Conservation (phyloP, 164 flowering plant genomes). For the Magnolia changhungtana region DNA sequence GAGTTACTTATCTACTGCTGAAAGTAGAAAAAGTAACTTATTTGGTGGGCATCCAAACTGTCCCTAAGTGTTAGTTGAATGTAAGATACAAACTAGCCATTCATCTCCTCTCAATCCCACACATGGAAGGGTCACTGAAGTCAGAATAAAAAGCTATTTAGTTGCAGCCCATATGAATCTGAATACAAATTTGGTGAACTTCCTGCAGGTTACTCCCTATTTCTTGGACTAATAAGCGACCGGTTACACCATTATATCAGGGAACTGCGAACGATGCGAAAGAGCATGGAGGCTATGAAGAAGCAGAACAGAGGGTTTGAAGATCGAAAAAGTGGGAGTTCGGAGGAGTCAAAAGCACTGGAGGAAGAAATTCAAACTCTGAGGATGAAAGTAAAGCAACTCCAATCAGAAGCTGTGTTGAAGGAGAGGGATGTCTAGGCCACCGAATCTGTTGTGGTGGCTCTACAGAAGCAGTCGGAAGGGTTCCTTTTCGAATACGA, state of each 20-base stretch:
- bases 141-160: background rate
- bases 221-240: constrained; percentile 68
- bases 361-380: constrained; percentile 32
- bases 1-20: too few species aligned
- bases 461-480: constrained; percentile 67
- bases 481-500: constrained; percentile 80
- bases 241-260: constrained; percentile 71
- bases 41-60: too few species aligned
- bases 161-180: background rate
- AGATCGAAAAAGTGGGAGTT: constrained; percentile 34
- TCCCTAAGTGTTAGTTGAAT: too few species aligned
- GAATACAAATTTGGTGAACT: constrained; percentile 1
- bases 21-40: too few species aligned
- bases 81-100: too few species aligned
- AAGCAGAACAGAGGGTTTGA: constrained; percentile 44
- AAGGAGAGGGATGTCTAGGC: constrained; percentile 42
- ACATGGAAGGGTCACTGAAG: too few species aligned
- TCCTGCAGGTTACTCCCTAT: constrained; percentile 52
- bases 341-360: constrained; percentile 37
- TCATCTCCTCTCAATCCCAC: too few species aligned
- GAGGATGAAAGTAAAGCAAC: constrained; percentile 32
- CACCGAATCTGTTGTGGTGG: constrained; percentile 57
- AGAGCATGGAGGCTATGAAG: constrained; percentile 57
- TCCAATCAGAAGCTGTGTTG: constrained; percentile 42
- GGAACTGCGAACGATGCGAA: constrained; percentile 64